Conservation (phyloP, 352 stramenopile species). For the Globisporangium carolinianum region DNA sequence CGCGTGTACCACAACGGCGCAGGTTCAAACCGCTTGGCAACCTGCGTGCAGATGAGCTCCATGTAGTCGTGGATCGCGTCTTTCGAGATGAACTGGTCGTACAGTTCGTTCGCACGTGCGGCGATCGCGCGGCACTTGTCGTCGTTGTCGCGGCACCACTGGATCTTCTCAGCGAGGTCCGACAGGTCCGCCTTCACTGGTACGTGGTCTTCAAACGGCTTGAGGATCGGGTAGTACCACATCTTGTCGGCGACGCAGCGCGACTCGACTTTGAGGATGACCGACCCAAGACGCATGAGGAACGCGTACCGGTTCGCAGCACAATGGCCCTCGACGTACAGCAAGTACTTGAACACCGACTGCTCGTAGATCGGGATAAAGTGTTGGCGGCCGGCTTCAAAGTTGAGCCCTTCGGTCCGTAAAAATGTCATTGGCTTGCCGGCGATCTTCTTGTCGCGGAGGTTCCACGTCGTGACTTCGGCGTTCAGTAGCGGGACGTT, state of each 20-base stretch:
- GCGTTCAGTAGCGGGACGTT: constrained; percentile 92
- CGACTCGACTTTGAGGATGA: constrained; percentile 96
- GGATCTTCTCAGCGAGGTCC: constrained; percentile 97
- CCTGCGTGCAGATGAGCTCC: constrained; percentile 91
- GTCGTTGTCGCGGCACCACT: constrained; percentile 97
- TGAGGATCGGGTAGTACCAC: constrained; percentile 96
- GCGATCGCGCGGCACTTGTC: constrained; percentile 95
- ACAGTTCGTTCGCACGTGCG: constrained; percentile 90
- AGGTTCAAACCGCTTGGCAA: constrained; percentile 85
- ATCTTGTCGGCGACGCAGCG: constrained; percentile 95
- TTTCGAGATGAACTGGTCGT: constrained; percentile 89
- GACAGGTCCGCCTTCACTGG: constrained; percentile 95
- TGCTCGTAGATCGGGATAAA: constrained; percentile 99
- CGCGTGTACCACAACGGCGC: constrained; percentile 59
- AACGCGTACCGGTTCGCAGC: constrained; percentile 98
- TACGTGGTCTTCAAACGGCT: constrained; percentile 96
- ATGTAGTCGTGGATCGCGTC: constrained; percentile 96
- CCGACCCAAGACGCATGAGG: constrained; percentile 96
- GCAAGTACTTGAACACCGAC: constrained; percentile 95
- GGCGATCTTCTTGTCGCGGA: constrained; percentile 95
- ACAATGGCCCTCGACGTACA: constrained; percentile 97
- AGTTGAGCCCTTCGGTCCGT: constrained; percentile 67
- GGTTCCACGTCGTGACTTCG: constrained; percentile 95
- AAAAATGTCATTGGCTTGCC: constrained; percentile 94
- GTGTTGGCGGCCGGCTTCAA: constrained; percentile 90